phyloP scores from a whole-genome alignment of 2,329 filamentous ascomycete species.

The Didymella lethalis region DNA sequence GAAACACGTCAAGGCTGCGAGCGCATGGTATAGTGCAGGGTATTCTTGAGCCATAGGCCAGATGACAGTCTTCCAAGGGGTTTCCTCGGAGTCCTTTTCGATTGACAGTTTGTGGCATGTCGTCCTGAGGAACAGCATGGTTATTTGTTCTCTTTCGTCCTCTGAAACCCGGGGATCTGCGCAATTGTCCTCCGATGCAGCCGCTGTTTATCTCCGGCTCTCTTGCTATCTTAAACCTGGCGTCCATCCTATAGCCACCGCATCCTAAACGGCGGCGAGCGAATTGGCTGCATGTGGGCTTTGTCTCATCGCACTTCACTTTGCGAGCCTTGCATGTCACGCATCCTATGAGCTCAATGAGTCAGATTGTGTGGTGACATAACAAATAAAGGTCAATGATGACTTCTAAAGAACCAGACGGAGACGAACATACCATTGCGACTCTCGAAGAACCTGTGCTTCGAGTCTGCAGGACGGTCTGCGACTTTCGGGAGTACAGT shows the following conservation, averaged over 20 bases:
- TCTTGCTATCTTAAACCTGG: constrained; percentile 64
- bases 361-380: constrained; percentile 13
- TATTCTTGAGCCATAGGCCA: constrained; percentile 70
- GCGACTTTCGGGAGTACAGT: constrained; percentile 3
- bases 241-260: constrained; percentile 75
- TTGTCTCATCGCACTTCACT: constrained; percentile 75
- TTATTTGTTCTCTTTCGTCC: constrained; percentile 23
- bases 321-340: constrained; percentile 75
- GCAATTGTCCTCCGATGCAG: neutral
- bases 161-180: constrained; percentile 8
- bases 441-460: constrained; percentile 20
- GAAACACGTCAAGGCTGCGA: constrained; percentile 72
- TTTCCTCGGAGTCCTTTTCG: constrained; percentile 70
- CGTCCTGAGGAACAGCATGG: constrained; percentile 61
- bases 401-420: constrained; percentile 6
- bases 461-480: constrained; percentile 20
- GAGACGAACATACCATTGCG: constrained; percentile 26
- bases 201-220: constrained; percentile 22
- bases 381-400: neutral
- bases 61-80: constrained; percentile 73
- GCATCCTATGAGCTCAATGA: constrained; percentile 61
- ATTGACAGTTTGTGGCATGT: constrained; percentile 74
- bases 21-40: constrained; percentile 70
- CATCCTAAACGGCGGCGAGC: constrained; percentile 69
- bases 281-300: constrained; percentile 71